Base-by-base conservation (phyloP, 2,329 filamentous ascomycete species). In the Xylariaceae sp. region DNA sequence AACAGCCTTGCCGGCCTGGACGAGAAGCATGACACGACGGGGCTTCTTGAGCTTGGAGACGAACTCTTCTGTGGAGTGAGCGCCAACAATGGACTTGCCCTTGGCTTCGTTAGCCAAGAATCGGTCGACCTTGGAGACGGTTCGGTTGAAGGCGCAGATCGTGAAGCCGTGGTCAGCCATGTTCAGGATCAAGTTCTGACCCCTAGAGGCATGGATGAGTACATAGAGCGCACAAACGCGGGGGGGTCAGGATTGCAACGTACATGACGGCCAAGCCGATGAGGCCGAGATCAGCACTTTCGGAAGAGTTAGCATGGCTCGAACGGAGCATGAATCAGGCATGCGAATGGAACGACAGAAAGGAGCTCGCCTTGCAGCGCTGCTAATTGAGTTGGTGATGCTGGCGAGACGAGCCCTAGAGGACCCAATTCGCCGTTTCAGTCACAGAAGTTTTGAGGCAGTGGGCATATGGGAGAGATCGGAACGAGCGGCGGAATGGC, bases 101-200 rank as follows among this genome's bases (percentile, higher is more conserved):
- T 91, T 89, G 67, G 87, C 87, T 74, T 91, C 87, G 72, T 95
- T 91, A 54, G 77, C 84, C 57, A 95, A 74, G 81, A 95, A 95
- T 59, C 79, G 79, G 77, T 97, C 90, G 70, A 98, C 93, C 83
- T 98, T 98, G 72, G 89, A 82, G 59, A 96, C 88, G 60, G 93
- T 98, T 72, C 93, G 87, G 85, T 98, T 98, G 83, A 87, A 98
- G 59, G 91, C 93, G 72, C 91, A 87, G 64, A 98, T 88, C 66
- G 89, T 97, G 82, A 94, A 97, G 64, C 90, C 86, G 62, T 91
- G 82, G 69, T 93, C 87, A 60, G 87, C 87, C 74, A 85, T 87
- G 71, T 93, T 93, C 64, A 93, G 72, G 68, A 93, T 90, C 71
- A 93, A 74, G 76, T 91, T 93, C 77, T 90, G 85, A 68, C 78